Base-by-base conservation (phyloP, 2,329 filamentous ascomycete species). In the Sporothrix protearum region DNA sequence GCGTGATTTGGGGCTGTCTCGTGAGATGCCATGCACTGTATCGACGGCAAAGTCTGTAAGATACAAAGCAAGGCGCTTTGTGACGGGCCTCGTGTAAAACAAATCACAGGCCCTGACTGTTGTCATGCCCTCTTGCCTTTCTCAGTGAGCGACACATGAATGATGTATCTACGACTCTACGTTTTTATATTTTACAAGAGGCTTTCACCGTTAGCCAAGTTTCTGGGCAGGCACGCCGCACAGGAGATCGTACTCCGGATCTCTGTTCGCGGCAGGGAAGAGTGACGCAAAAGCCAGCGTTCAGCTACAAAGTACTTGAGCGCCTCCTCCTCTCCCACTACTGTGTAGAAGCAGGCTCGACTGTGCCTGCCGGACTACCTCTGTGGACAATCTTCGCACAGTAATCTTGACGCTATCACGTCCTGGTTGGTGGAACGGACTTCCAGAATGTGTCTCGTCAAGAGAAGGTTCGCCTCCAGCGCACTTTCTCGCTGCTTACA, bases 321-420 rank as follows among this genome's bases (percentile, higher is more conserved):
- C 22, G n/a, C 8, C 8, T 28, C n/a, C n/a, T n/a, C n/a, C n/a
- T n/a, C n/a, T n/a, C n/a, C n/a, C n/a, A n/a, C n/a, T n/a, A n/a
- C n/a, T n/a, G n/a, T 14, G 42, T 47, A 14, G 42, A 47, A 47
- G 42, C 42, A 47, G 14, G 42, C 19, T 16, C 14, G 10, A 53
- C n/a, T 59, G 59, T 63, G 59, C 59, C 36, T 64, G 36, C 59
- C 57, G 33, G 57, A 42, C 22, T 51, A 8, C 49, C 22, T 47
- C 42, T n/a, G 39, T 25, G 45, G 63, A 64, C 42, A 19, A 66
- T 66, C 63, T 66, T 66, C 33, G 63, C 63, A 42, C 63, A 42
- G 42, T 49, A 30, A 66, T 66, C 63, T 66, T 22, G 14, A 33
- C 63, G 63, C 63, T 28, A 63, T 63, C 45, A 42, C 59, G 59